Evolutionary conservation across 106 monocot genomes (phyloP).

Genomic region (Dactylorhiza incarnata): DNA sequence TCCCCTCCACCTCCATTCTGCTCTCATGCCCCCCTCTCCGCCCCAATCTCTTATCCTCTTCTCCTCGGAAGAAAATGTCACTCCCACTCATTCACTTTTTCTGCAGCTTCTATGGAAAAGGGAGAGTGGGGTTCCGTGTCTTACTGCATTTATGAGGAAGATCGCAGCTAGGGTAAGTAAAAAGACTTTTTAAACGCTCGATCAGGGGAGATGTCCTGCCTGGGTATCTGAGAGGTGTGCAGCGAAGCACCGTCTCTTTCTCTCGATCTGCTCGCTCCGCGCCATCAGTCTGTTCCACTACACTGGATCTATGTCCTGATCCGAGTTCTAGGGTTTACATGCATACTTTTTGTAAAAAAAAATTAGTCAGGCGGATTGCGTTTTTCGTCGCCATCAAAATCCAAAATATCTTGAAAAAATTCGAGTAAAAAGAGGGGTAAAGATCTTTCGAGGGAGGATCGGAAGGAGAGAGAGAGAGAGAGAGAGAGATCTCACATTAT

Average conservation of each 20-base stretch:
- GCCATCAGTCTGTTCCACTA: neutral
- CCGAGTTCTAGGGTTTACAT: no score
- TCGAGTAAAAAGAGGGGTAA: no score
- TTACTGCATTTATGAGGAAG: neutral
- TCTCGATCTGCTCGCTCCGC: neutral
- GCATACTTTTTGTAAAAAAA: no score
- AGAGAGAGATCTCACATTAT: no score
- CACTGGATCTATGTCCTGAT: neutral
- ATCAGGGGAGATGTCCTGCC: no score
- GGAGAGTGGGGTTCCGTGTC: neutral
- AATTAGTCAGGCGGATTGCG: no score
- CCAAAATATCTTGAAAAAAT: no score
- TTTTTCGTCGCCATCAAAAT: no score
- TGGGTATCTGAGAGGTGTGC: no score
- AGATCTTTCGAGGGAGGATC: no score
- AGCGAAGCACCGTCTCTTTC: neutral
- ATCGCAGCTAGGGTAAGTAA: neutral
- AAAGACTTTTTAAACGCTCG: neutral
- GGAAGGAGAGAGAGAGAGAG: no score
- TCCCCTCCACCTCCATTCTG: conserved; percentile 8
- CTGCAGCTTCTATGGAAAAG: neutral
- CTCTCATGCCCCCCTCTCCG: conserved; percentile 3
- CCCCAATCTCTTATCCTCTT: neutral
- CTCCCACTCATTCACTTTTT: neutral
- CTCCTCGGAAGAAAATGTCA: neutral